A percentile compares a stretch with the other conserved stretches of the same genome.
These are phyloP conservation scores for Aureobasidium vineae DNA, from an alignment of 2,329 filamentous ascomycete species.

Conservation along the genomic window DNA sequence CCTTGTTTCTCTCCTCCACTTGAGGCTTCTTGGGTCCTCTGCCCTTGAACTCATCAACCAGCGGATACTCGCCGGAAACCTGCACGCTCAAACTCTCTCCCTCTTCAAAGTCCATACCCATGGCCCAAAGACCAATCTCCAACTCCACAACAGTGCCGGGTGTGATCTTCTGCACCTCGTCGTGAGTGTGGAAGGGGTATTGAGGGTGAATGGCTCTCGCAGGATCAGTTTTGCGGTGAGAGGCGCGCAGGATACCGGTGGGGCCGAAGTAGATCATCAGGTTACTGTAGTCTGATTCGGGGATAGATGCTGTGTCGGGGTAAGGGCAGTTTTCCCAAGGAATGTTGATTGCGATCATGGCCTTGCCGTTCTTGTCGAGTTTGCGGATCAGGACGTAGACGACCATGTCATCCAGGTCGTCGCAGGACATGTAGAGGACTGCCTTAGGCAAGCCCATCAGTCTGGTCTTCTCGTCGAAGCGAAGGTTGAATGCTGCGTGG, in stretches of 20 bases:
- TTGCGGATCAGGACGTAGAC: constrained; percentile 50
- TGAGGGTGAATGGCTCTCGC: constrained; percentile 33
- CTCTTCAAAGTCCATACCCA: too few relatives aligned
- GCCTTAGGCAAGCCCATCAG: constrained; percentile 50
- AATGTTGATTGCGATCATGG: constrained; percentile 47
- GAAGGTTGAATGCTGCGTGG: constrained; percentile 41
- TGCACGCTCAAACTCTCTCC: too few relatives aligned
- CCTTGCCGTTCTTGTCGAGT: constrained; percentile 44
- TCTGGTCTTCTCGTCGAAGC: constrained; percentile 41
- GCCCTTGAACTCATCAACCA: constrained; percentile 17
- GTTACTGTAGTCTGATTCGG: constrained; percentile 47
- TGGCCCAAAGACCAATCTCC: too few relatives aligned
- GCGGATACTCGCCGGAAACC: neutral
- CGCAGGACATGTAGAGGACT: constrained; percentile 47
- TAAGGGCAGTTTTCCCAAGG: constrained; percentile 41
- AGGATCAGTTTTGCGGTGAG: constrained; percentile 42
- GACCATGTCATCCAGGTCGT: constrained; percentile 46
- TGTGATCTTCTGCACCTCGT: constrained; percentile 42
- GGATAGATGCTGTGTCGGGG: constrained; percentile 56
- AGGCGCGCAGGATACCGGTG: constrained; percentile 48
- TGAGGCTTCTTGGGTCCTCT: neutral
- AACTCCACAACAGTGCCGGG: constrained; percentile 41
- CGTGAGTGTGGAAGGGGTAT: constrained; percentile 43
- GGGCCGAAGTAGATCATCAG: constrained; percentile 47
- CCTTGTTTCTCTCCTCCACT: constrained; percentile 26